phyloP scores from a whole-genome alignment of 2,329 filamentous ascomycete species.

The Lasiodiplodia sp. region DNA sequence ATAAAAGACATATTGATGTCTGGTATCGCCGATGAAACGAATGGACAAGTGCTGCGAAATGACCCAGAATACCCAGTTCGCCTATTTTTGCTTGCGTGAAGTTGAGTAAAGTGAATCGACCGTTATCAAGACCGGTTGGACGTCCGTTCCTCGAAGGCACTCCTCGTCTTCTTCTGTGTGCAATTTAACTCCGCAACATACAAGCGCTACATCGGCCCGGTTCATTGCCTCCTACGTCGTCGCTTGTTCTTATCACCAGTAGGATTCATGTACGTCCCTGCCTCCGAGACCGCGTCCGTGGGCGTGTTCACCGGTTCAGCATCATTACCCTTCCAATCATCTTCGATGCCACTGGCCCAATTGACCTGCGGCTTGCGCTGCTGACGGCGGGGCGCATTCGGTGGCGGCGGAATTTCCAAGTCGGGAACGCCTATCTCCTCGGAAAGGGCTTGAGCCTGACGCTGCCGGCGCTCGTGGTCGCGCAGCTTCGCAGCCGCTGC shows the following conservation, averaged over 20 bases:
- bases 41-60: too few species aligned
- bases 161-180: too few species aligned
- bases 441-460: not conserved
- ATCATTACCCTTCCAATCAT: not conserved
- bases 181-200: not conserved
- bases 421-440: slow-evolving; percentile 17
- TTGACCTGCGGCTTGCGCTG: slow-evolving; percentile 9
- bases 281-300: slow-evolving; percentile 8
- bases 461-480: not conserved
- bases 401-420: not conserved
- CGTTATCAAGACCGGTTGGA: too few species aligned
- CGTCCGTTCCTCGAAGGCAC: too few species aligned
- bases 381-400: not conserved
- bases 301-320: not conserved
- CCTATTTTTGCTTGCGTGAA: too few species aligned
- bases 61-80: too few species aligned
- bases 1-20: too few species aligned
- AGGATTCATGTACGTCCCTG: slow-evolving; percentile 20
- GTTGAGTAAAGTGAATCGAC: too few species aligned
- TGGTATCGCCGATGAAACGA: too few species aligned
- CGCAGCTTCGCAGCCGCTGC: slow-evolving; percentile 8
- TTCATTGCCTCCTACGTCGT: slow-evolving; percentile 18
- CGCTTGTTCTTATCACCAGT: slow-evolving; percentile 21
- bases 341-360: not conserved
- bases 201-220: too few species aligned